phyloP scores from a whole-genome alignment of 176 grass and related monocot genomes.

The Tillandsia leiboldiana region DNA sequence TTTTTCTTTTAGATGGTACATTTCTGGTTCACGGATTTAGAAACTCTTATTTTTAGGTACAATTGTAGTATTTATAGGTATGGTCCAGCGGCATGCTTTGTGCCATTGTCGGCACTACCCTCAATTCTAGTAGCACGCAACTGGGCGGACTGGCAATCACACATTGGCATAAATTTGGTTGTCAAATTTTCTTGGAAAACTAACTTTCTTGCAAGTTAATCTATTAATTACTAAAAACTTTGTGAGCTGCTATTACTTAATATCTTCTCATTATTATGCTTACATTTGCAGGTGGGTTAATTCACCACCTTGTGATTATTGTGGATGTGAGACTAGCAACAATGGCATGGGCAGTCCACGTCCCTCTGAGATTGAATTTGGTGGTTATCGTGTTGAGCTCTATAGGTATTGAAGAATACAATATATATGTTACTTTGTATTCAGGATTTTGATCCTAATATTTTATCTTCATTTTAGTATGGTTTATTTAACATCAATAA shows the following conservation, averaged over 20 bases:
- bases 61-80: too few species aligned
- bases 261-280: neutral
- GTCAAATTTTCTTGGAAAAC: neutral
- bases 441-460: neutral
- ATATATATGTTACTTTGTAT: neutral
- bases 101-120: too few species aligned
- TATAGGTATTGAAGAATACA: conserved; percentile 51
- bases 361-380: conserved; percentile 76
- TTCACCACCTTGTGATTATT: conserved; percentile 65
- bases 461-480: too few species aligned
- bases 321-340: conserved; percentile 50
- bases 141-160: too few species aligned
- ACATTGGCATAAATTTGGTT: neutral
- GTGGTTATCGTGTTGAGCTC: conserved; percentile 61
- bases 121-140: too few species aligned
- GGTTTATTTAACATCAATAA: too few species aligned
- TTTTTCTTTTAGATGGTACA: too few species aligned
- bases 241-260: neutral
- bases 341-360: conserved; percentile 64
- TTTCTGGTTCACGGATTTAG: too few species aligned
- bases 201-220: neutral
- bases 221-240: neutral
- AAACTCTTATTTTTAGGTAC: too few species aligned
- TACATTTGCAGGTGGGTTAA: conserved; percentile 83
- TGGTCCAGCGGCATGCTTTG: too few species aligned